Percentiles rank a stretch among this genome's conserved stretches.
These are phyloP conservation scores for thale cress (Arabidopsis thaliana) DNA, from an alignment of 345 rosid species.

Conservation along the genomic window TAIR10.1 NC_003070.9:25757501-25758000, in stretches of 20 bases:
- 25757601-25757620: conserved; percentile 71
- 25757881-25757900: not conserved
- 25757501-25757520: conserved; percentile 18
- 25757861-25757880: conserved; percentile 46
- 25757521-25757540: conserved; percentile 24
- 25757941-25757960: conserved; percentile 48
- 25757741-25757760: conserved; percentile 81
- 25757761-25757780: conserved; percentile 78
- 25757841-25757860: conserved; percentile 58
- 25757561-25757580: conserved; percentile 28
- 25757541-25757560: not conserved
- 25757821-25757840: conserved; percentile 82
- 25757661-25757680: conserved; percentile 80
- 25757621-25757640: conserved; percentile 91
- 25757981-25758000: conserved; percentile 41
- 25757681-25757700: conserved; percentile 85
- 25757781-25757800: conserved; percentile 69
- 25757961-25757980: conserved; percentile 36
- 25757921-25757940: not conserved
- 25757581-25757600: conserved; percentile 29
- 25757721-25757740: conserved; percentile 91
- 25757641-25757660: conserved; percentile 86
- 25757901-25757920: conserved; percentile 14
- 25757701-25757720: conserved; percentile 72
- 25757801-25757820: conserved; percentile 89